These are phyloP conservation scores for Plasmodium billcollinsi DNA, from an alignment of 169 alveolate species.

Conservation along the genomic window DNA sequence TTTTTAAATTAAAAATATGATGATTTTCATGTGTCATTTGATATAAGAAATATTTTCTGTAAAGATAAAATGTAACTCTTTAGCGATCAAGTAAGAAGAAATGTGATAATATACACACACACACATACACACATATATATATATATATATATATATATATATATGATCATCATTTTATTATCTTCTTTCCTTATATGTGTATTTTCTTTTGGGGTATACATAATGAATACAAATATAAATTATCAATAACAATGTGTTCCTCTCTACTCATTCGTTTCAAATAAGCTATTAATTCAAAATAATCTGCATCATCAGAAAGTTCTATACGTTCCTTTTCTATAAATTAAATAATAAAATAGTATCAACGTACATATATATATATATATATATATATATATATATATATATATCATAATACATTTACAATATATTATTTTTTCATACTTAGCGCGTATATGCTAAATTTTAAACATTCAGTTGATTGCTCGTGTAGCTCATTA, in stretches of 20 bases:
- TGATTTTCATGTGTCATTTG: no score
- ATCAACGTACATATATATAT: neutral
- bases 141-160: no score
- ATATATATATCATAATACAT: neutral
- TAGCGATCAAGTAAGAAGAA: no score
- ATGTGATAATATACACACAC: no score
- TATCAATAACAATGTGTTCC: slow-evolving; percentile 22
- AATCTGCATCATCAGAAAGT: slow-evolving; percentile 71
- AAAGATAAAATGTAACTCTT: no score
- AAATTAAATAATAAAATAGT: neutral
- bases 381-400: neutral
- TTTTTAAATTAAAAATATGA: no score
- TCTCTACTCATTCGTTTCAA: slow-evolving; percentile 36
- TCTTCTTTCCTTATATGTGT: neutral
- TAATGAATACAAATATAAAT: slow-evolving; percentile 22
- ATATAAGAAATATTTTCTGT: no score
- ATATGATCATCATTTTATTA: no score
- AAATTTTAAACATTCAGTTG: slow-evolving; percentile 31
- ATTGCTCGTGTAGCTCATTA: neutral
- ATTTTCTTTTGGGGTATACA: slow-evolving; percentile 19
- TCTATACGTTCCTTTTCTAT: slow-evolving; percentile 45
- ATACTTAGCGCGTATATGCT: slow-evolving; percentile 54
- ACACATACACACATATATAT: no score
- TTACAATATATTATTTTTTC: neutral
- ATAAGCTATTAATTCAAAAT: slow-evolving; percentile 48